These are phyloP conservation scores for Spergularia bocconei DNA, from an alignment of 148 eudicot genomes.

Conservation along the genomic window DNA sequence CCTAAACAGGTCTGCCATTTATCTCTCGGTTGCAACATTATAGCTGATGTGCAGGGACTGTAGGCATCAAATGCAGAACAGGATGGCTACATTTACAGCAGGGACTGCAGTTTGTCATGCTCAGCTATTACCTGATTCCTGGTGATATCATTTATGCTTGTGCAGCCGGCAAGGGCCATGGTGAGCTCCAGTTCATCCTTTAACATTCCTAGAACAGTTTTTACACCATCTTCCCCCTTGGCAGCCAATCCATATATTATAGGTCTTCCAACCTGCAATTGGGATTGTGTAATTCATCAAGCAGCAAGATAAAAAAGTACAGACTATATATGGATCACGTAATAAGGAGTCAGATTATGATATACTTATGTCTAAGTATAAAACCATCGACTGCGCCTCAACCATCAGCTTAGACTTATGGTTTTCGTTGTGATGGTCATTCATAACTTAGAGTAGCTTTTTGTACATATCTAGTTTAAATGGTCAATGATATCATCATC, in stretches of 20 bases:
- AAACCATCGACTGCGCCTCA: too few relatives aligned
- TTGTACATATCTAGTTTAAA: too few relatives aligned
- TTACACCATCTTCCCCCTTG: slow-evolving; percentile 65
- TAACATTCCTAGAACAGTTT: slow-evolving; percentile 55
- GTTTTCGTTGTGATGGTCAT: too few relatives aligned
- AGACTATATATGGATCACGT: not conserved
- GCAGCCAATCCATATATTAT: slow-evolving; percentile 69
- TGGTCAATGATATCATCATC: too few relatives aligned
- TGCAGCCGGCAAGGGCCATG: slow-evolving; percentile 81
- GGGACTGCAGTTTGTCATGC: slow-evolving; percentile 34
- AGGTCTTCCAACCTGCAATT: slow-evolving; percentile 68
- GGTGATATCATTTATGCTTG: slow-evolving; percentile 50
- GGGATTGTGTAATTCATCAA: not conserved
- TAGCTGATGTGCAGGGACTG: too few relatives aligned
- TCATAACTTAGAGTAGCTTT: too few relatives aligned
- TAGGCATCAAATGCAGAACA: too few relatives aligned
- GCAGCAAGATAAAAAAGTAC: not conserved
- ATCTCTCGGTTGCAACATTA: too few relatives aligned
- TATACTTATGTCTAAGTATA: too few relatives aligned
- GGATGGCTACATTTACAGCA: slow-evolving; percentile 28
- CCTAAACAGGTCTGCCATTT: too few relatives aligned
- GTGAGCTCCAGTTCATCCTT: slow-evolving; percentile 74
- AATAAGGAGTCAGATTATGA: not conserved
- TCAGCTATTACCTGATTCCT: slow-evolving; percentile 48
- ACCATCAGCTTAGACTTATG: too few relatives aligned